Conservation (phyloP, 768 basidiomycete species). For the Phylloporus rhodoxanthus region DNA sequence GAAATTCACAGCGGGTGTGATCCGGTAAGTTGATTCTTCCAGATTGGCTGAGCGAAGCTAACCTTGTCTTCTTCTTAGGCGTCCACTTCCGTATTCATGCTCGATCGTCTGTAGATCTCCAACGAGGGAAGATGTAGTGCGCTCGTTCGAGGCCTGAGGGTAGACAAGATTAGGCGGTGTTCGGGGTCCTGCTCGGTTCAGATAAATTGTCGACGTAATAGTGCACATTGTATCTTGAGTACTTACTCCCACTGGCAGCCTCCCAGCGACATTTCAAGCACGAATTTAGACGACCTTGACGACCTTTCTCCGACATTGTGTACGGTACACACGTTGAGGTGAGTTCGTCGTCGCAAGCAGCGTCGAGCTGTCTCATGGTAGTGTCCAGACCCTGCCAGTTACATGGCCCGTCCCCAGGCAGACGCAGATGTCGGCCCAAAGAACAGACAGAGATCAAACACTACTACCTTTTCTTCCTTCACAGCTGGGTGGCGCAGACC, state of each 20-base stretch:
- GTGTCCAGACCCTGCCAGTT: slow-evolving; percentile 8
- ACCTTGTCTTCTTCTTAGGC: slow-evolving; percentile 21
- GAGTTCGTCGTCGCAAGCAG: slow-evolving; percentile 5
- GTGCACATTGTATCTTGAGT: slow-evolving; percentile 11
- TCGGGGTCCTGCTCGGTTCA: slow-evolving; percentile 12
- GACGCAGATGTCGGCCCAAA: slow-evolving; percentile 30
- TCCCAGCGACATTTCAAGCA: slow-evolving; percentile 1
- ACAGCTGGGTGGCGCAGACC: slow-evolving; percentile 35
- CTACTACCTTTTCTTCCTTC: slow-evolving; percentile 37
- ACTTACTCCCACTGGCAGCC: no score
- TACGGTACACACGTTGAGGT: slow-evolving; percentile 6
- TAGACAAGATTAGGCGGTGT: slow-evolving; percentile 15
- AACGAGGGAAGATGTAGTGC: slow-evolving; percentile 17
- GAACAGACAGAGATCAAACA: slow-evolving; percentile 38
- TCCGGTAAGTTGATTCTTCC: slow-evolving; percentile 23
- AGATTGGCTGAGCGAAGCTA: slow-evolving; percentile 7
- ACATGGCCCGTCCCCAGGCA: slow-evolving; percentile 29
- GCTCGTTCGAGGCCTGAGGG: slow-evolving; percentile 14
- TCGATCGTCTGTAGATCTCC: slow-evolving; percentile 27
- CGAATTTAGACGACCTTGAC: slow-evolving; percentile 15
- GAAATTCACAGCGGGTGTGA: slow-evolving; percentile 29
- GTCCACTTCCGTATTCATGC: slow-evolving; percentile 28
- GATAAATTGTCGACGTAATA: slow-evolving; percentile 20
- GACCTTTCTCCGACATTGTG: slow-evolving; percentile 7
- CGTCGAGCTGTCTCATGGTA: slow-evolving; percentile 1